Evolutionary conservation across 768 basidiomycete genomes (phyloP).

Genomic region (Lactarius psammicola): DNA sequence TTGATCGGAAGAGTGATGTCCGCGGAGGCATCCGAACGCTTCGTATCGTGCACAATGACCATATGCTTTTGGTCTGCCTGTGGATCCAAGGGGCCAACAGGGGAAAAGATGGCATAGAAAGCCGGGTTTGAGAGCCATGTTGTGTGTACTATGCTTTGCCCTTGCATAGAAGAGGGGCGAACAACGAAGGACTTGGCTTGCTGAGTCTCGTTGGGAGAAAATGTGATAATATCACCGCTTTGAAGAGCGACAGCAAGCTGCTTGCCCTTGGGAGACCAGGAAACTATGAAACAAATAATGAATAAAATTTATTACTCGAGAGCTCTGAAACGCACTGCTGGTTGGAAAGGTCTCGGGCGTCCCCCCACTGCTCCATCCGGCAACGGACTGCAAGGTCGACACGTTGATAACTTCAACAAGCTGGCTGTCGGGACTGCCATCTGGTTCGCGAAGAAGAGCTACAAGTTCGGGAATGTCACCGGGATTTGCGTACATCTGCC

Average conservation of each 20-base stretch:
- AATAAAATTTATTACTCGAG: slow-evolving; percentile 12
- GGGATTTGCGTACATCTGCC: slow-evolving; percentile 65
- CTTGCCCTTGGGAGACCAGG: slow-evolving; percentile 87
- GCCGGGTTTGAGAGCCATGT: slow-evolving; percentile 70
- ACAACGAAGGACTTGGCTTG: slow-evolving; percentile 56
- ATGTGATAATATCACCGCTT: slow-evolving; percentile 69
- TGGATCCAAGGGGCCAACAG: slow-evolving; percentile 40
- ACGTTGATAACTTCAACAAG: slow-evolving; percentile 62
- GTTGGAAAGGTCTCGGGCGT: slow-evolving; percentile 52
- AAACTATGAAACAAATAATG: slow-evolving; percentile 44
- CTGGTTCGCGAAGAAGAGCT: slow-evolving; percentile 52
- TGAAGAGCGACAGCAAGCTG: slow-evolving; percentile 75
- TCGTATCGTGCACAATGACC: slow-evolving; percentile 43
- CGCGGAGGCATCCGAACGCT: slow-evolving; percentile 37
- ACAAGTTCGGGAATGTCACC: slow-evolving; percentile 57
- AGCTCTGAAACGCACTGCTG: slow-evolving; percentile 48
- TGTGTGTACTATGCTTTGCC: slow-evolving; percentile 48
- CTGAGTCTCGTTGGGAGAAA: slow-evolving; percentile 53
- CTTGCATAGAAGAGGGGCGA: slow-evolving; percentile 51
- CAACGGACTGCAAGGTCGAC: slow-evolving; percentile 43
- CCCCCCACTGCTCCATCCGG: slow-evolving; percentile 56
- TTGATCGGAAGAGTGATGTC: slow-evolving; percentile 43
- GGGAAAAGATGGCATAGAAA: slow-evolving; percentile 63
- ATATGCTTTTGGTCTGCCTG: slow-evolving; percentile 46
- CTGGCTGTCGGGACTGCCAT: slow-evolving; percentile 35